These are phyloP conservation scores for Rhinocladiella similis DNA, from an alignment of 2,329 filamentous ascomycete species.

Conservation along the genomic window DNA sequence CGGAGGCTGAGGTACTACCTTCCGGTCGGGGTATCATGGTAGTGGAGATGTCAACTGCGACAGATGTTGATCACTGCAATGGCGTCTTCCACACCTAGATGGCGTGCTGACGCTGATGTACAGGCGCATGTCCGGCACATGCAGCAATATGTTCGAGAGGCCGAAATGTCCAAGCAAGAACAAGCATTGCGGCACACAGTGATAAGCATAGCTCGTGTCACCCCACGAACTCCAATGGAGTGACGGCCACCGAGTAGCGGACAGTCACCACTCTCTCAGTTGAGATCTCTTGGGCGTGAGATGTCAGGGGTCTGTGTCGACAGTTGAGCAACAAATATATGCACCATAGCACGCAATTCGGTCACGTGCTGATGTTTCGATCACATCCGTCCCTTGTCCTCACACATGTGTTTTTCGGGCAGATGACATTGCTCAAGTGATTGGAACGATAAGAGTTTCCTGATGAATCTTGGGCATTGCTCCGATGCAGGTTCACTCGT, in stretches of 20 bases:
- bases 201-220: too few relatives aligned
- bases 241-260: too few relatives aligned
- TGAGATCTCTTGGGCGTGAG: background rate
- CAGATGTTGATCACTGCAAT: background rate
- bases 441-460: too few relatives aligned
- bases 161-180: background rate
- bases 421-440: background rate
- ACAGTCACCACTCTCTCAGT: too few relatives aligned
- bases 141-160: constrained; percentile 1
- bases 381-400: too few relatives aligned
- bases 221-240: too few relatives aligned
- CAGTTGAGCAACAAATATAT: constrained; percentile 17
- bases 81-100: constrained; percentile 12
- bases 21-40: too few relatives aligned
- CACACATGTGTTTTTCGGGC: background rate
- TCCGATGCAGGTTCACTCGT: too few relatives aligned
- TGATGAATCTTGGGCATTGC: too few relatives aligned
- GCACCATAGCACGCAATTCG: constrained; percentile 22
- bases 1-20: too few relatives aligned
- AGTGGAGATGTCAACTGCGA: background rate
- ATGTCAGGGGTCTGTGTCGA: constrained; percentile 2
- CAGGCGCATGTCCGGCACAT: background rate
- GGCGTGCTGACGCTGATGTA: constrained; percentile 12
- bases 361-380: constrained; percentile 15
- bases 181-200: background rate